Percentiles rank a stretch among this genome's conserved stretches.
Conservation (phyloP, 352 stramenopile species). For the Phytophthora podocarpi region DNA sequence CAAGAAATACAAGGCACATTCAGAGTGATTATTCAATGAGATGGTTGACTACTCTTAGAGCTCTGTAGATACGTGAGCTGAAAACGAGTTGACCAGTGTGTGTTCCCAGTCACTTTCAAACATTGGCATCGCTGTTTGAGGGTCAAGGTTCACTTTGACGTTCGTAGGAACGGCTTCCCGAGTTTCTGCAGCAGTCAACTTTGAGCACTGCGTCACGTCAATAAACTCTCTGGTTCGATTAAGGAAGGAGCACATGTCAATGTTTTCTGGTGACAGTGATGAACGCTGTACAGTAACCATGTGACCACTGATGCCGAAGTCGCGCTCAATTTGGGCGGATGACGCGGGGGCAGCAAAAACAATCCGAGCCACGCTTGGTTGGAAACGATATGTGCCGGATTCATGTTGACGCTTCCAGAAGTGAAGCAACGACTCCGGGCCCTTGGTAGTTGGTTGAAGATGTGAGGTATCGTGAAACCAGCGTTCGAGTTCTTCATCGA, state of each 20-base stretch:
- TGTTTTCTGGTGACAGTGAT: constrained; percentile 5
- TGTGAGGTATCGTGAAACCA: background rate
- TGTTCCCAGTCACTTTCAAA: constrained; percentile 15
- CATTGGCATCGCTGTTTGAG: constrained; percentile 6
- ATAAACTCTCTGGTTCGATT: background rate
- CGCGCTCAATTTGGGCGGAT: constrained; percentile 3
- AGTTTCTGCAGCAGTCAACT: background rate
- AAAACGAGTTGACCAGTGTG: constrained; percentile 3
- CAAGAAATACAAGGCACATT: no score
- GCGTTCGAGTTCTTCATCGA: constrained; percentile 10
- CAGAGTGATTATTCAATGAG: no score
- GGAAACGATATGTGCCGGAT: background rate
- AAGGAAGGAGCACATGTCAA: constrained; percentile 4
- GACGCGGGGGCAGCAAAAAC: constrained; percentile 1
- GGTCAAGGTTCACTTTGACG: constrained; percentile 3
- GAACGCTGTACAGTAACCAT: constrained; percentile 7
- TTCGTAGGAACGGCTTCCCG: background rate
- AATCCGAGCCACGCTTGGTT: background rate
- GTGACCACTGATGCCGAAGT: constrained; percentile 5
- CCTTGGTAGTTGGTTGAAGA: background rate
- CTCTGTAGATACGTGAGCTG: background rate
- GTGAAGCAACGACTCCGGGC: background rate
- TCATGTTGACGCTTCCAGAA: constrained; percentile 2
- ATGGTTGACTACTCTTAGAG: background rate
- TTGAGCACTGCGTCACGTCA: constrained; percentile 6